Evolutionary conservation across 352 stramenopile species (phyloP), one percentile per base, ranked within the genome.

Genomic region (Pythium utonaiense): DNA sequence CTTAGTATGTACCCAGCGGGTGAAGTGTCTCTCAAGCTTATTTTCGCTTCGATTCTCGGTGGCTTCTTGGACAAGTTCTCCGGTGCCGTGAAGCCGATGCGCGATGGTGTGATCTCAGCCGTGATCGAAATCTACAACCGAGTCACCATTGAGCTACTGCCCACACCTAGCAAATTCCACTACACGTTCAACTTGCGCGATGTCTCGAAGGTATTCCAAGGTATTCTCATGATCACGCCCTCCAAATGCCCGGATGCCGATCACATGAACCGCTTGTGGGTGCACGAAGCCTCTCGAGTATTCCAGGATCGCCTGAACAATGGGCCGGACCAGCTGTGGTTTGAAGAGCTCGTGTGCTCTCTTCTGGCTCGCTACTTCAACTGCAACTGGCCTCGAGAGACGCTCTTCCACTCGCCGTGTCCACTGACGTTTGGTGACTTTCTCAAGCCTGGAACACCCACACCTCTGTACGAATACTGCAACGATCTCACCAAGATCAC

Each of bases 131-230:
- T 98, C 16, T 98, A 98, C 70, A 93, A 93, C 56, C 80, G 82
- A 33, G 95, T 98, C 19, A 95, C 87, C 6, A 66, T 90, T 24
- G 92, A 98, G 50, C 66, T 98, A 7, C 60, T 98, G 24, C 95
- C 95, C 13, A 98, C 95, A 13, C 95, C 95, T 0, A 90, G 83
- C 62, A 98, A 96, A 54, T 96, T 96, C 60, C 86, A 97, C 64
- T 96, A 98, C 73, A 98, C 90, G 6, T 98, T 98, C 67, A 98
- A 98, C 69, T 78, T 98, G 7, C 93, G 95, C 5, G 93, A 98
- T 52, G 88, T 98, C 0, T 97, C 88, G 3, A 98, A 98, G 67
- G 92, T 98, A 3, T 98, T 98, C 48, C 95, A 98, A 47, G 95
- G 95, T 0, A 84, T 98, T 27, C 73, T 98, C 7, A 98, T 98